Conservation (phyloP, 23 red algal genomes). For the Gracilaria vermiculophylla region DNA sequence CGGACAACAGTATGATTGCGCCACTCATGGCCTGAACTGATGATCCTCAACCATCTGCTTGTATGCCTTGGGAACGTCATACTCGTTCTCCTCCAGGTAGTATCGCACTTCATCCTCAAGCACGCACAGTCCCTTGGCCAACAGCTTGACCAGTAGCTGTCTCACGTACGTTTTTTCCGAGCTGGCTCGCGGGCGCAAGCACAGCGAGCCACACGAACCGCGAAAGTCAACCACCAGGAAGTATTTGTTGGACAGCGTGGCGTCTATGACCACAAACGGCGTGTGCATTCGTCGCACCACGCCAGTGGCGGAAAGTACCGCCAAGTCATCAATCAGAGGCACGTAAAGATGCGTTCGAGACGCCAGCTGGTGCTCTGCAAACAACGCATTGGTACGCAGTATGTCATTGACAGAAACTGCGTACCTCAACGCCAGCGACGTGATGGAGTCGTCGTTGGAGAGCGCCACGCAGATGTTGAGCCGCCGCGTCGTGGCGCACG, state of each 20-base stretch:
- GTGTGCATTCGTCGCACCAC: neutral
- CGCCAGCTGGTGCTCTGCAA: slow-evolving; percentile 35
- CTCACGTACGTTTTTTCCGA: neutral
- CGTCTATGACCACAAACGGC: slow-evolving; percentile 1
- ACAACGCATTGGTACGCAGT: slow-evolving; percentile 27
- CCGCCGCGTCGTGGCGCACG: neutral
- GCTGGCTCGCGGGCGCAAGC: neutral
- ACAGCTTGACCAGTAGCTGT: slow-evolving; percentile 23
- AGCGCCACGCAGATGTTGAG: slow-evolving; percentile 32
- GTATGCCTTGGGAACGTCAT: slow-evolving; percentile 25
- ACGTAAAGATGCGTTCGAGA: slow-evolving; percentile 35
- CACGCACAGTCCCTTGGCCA: slow-evolving; percentile 18
- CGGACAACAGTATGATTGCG: neutral
- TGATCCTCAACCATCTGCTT: slow-evolving; percentile 37
- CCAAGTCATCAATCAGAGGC: neutral
- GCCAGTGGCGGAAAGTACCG: neutral
- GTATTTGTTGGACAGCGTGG: slow-evolving; percentile 39
- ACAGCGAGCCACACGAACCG: too few species aligned
- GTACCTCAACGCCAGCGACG: slow-evolving; percentile 39
- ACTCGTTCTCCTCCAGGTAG: slow-evolving; percentile 35
- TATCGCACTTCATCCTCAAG: slow-evolving; percentile 26
- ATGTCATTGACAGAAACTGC: slow-evolving; percentile 22
- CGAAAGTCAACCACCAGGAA: slow-evolving; percentile 29
- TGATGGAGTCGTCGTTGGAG: neutral
- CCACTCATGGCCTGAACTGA: slow-evolving; percentile 24